Conservation (phyloP, 148 eudicot genomes). For the Cornus suecica region DNA sequence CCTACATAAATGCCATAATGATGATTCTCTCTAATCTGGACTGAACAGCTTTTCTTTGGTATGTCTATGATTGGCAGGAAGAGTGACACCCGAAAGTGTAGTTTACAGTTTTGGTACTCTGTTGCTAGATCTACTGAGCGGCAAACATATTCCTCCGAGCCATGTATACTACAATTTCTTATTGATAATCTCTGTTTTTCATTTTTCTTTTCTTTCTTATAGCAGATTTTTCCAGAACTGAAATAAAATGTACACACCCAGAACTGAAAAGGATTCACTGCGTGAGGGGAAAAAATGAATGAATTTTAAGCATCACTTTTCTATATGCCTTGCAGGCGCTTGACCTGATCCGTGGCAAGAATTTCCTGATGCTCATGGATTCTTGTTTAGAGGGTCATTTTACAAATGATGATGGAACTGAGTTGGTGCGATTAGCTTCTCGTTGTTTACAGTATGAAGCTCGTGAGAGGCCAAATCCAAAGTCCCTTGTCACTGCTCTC, state of each 20-base stretch:
- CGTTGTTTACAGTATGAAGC: slow-evolving; percentile 76
- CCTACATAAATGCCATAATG: background rate
- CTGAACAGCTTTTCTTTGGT: background rate
- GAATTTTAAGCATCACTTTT: background rate
- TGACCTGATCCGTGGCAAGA: slow-evolving; percentile 68
- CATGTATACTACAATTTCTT: slow-evolving; percentile 38
- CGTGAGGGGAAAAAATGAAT: background rate
- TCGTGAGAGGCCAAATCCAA: slow-evolving; percentile 74
- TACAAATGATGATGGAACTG: slow-evolving; percentile 66
- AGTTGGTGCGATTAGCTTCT: slow-evolving; percentile 62
- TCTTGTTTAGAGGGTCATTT: slow-evolving; percentile 77
- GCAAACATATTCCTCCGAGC: slow-evolving; percentile 79
- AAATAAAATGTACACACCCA: too few relatives aligned
- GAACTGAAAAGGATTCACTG: background rate
- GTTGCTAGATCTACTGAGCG: slow-evolving; percentile 74
- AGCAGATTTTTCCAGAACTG: too few relatives aligned
- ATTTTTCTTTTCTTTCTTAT: background rate
- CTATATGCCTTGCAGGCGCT: slow-evolving; percentile 43
- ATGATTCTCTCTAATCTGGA: background rate
- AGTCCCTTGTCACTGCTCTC: slow-evolving; percentile 57
- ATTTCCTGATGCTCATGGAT: slow-evolving; percentile 65
- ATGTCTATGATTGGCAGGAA: slow-evolving; percentile 34
- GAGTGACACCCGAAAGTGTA: slow-evolving; percentile 68
- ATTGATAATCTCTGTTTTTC: background rate
- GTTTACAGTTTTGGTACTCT: slow-evolving; percentile 74